Evolutionary conservation across 1,139 yeast genomes (phyloP), one percentile per base, ranked within the genome.

Genomic region (Williopsis jadinii): DNA sequence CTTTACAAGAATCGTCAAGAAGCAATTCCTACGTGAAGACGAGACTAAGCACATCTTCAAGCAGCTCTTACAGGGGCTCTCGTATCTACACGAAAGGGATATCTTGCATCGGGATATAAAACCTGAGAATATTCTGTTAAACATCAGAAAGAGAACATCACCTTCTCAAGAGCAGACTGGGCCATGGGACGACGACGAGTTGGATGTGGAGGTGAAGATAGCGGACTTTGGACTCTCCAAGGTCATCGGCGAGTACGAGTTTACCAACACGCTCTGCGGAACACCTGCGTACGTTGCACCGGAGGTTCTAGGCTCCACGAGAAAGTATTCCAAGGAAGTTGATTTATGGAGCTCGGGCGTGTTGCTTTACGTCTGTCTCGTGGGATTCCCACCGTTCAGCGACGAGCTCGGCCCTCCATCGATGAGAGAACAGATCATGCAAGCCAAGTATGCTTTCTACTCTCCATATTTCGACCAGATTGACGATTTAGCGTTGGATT

Each of bases 281-380:
- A 84, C 94, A 0, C 87, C 92, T 9, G 87, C 92, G 0, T 84
- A 84, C 52, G 92, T 84, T 19, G 92, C 94, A 0, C 92, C 94
- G 0, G 94, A 84, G 55, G 82, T 84, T 9, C 59, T 84, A 33
- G 65, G 58, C 3, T 56, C 63, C 4, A 68, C 47, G 37, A 64
- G 83, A 31, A 75, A 77, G 43, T 83, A 84, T 52, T 72, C 84
- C 32, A 80, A 83, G 29, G 77, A 82, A 39, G 87, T 80, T 11
- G 94, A 84, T 60, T 61, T 83, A 56, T 84, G 94, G 94, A 83
- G 86, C 58, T 73, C 84, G 14, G 94, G 94, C 2, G 90, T 84
- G 1, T 67, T 84, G 36, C 59, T 84, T 11, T 84, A 84, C 48
- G 88, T 84, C 3, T 82, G 92, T 55, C 64, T 84, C 12, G 83